These are phyloP conservation scores for Panicum hallii DNA, from an alignment of 202 grass and related monocot genomes.

Conservation along the genomic window DNA sequence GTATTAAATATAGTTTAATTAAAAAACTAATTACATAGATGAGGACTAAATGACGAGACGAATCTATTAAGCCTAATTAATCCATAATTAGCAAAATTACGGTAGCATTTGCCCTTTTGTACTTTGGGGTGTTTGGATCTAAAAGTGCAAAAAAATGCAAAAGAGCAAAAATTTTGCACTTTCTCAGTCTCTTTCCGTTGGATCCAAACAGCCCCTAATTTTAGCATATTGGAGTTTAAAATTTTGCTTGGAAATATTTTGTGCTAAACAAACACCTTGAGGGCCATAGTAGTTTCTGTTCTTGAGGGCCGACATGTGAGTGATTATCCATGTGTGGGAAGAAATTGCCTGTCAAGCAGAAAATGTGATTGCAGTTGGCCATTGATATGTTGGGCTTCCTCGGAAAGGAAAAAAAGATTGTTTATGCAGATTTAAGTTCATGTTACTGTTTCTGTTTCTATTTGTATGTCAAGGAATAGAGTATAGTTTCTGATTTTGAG, in stretches of 20 bases:
- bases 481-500: neutral
- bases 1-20: too few relatives aligned
- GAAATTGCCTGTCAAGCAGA: neutral
- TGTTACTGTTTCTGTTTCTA: constrained; percentile 5
- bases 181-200: too few relatives aligned
- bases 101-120: too few relatives aligned
- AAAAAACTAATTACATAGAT: too few relatives aligned
- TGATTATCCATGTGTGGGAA: neutral
- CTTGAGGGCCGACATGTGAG: neutral
- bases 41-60: too few relatives aligned
- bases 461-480: neutral
- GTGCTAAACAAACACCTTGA: neutral
- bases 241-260: neutral
- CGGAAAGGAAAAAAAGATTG: too few relatives aligned
- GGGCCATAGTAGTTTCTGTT: neutral
- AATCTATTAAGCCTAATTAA: too few relatives aligned
- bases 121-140: too few relatives aligned
- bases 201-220: too few relatives aligned
- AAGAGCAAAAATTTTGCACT: too few relatives aligned
- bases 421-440: constrained; percentile 37
- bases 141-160: too few relatives aligned
- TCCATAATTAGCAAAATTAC: too few relatives aligned
- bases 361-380: neutral
- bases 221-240: neutral
- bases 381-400: neutral